These are phyloP conservation scores for Neurospora sp. DNA, from an alignment of 495 filamentous ascomycete species.

Conservation along the genomic window DNA sequence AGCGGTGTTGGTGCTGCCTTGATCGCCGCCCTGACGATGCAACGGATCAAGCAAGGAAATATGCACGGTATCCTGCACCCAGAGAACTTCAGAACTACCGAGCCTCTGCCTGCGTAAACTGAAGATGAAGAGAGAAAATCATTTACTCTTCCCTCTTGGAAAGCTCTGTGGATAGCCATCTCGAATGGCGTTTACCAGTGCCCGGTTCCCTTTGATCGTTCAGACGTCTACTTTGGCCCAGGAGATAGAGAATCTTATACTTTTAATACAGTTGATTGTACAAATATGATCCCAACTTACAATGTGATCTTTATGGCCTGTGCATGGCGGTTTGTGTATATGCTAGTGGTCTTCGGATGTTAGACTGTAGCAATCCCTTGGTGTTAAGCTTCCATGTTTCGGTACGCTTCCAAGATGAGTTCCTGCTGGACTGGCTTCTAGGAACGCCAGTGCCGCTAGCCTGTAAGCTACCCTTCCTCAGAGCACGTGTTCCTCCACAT, in stretches of 20 bases:
- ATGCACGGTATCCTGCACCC: conserved; percentile 67
- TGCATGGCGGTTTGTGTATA: background rate
- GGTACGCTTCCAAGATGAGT: background rate
- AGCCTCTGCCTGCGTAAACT: background rate
- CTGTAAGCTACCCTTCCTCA: background rate
- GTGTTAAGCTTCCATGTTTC: background rate
- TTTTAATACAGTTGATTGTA: background rate
- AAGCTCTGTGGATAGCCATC: background rate
- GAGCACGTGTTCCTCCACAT: conserved; percentile 37
- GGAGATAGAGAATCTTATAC: background rate
- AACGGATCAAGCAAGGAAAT: conserved; percentile 72
- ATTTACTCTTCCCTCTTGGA: background rate
- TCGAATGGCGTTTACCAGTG: background rate
- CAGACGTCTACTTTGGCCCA: background rate
- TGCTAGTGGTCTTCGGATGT: background rate
- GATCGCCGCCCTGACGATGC: conserved; percentile 87
- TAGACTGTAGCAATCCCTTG: background rate
- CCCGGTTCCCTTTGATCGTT: background rate
- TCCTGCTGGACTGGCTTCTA: background rate
- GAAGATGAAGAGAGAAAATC: background rate
- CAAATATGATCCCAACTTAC: background rate
- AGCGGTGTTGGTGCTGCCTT: conserved; percentile 92
- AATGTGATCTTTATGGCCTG: background rate
- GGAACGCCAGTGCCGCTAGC: background rate
- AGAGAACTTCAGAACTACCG: conserved; percentile 39